These are phyloP conservation scores for Fusarium annulatum DNA, from an alignment of 2,329 filamentous ascomycete genomes.

Conservation along the genomic window DNA sequence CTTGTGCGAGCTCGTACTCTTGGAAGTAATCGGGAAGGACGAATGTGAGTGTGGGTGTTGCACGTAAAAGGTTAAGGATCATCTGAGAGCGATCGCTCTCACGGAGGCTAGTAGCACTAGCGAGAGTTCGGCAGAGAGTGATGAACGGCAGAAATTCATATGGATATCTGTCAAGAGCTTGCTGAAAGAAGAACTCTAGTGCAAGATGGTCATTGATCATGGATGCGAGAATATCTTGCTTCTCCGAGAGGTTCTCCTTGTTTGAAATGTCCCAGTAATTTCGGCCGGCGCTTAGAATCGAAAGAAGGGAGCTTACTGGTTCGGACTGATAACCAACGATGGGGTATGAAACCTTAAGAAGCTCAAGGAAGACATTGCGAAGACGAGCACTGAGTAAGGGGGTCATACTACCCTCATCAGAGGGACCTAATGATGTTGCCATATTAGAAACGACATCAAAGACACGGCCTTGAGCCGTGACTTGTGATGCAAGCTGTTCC, in stretches of 20 bases:
- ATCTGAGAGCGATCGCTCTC: slow-evolving; percentile 57
- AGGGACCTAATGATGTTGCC: slow-evolving; percentile 59
- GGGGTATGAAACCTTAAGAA: slow-evolving; percentile 74
- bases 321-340: slow-evolving; percentile 79
- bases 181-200: slow-evolving; percentile 69
- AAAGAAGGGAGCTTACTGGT: slow-evolving; percentile 73
- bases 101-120: slow-evolving; percentile 47
- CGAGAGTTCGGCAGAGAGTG: slow-evolving; percentile 74
- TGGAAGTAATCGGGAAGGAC: slow-evolving; percentile 77
- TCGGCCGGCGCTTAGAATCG: slow-evolving; percentile 68
- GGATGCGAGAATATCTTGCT: slow-evolving; percentile 49
- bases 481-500: slow-evolving; percentile 61
- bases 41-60: slow-evolving; percentile 81
- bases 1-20: slow-evolving; percentile 80
- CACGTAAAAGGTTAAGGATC: slow-evolving; percentile 73
- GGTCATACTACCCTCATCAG: slow-evolving; percentile 60
- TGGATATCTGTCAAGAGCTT: slow-evolving; percentile 82
- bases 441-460: slow-evolving; percentile 66
- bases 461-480: slow-evolving; percentile 62
- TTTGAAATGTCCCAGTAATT: slow-evolving; percentile 65
- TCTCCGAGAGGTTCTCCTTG: slow-evolving; percentile 46
- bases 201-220: slow-evolving; percentile 57
- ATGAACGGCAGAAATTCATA: slow-evolving; percentile 86
- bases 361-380: slow-evolving; percentile 73
- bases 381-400: slow-evolving; percentile 70